Conservation (phyloP, 495 filamentous ascomycete genomes). For the Choiromyces venosus region DNA sequence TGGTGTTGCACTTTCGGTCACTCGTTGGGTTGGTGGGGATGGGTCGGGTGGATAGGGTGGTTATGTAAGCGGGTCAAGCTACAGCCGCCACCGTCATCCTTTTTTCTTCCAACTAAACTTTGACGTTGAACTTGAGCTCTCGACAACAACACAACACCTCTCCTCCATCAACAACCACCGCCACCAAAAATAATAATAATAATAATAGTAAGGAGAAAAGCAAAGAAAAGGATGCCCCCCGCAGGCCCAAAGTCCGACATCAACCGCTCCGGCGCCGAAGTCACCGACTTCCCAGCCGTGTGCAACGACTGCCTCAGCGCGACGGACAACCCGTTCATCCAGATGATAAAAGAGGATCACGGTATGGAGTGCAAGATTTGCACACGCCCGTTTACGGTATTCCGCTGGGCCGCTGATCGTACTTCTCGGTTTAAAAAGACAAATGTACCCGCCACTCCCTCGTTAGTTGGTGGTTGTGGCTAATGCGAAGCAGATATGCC, state of each 20-base stretch:
- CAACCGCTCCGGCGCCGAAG: conserved; percentile 93
- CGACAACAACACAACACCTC: conserved; percentile 9
- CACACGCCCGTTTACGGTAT: conserved; percentile 92
- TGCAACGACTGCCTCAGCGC: conserved; percentile 63
- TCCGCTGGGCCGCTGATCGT: conserved; percentile 83
- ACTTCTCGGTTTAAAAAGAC: conserved; percentile 67
- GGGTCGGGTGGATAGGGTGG: too few relatives aligned
- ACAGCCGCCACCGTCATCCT: not conserved
- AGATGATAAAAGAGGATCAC: conserved; percentile 95
- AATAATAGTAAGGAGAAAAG: not conserved
- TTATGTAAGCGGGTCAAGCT: too few relatives aligned
- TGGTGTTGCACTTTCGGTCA: not conserved
- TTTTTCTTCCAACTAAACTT: not conserved
- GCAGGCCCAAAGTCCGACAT: conserved; percentile 80
- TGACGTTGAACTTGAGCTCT: conserved; percentile 1
- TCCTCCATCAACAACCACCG: conserved; percentile 4
- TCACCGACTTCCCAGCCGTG: conserved; percentile 71
- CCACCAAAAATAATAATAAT: not conserved
- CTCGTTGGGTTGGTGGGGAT: not conserved
- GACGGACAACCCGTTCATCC: conserved; percentile 93
- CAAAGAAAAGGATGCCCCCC: conserved; percentile 51
- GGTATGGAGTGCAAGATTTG: conserved; percentile 80
- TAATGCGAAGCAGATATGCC: conserved; percentile 51
- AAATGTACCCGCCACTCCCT: conserved; percentile 38
- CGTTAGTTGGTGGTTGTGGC: not conserved